Percentiles rank a stretch among this genome's conserved stretches.
phyloP scores from a whole-genome alignment of 2,329 filamentous ascomycete genomes.

The Pseudogymnoascus sp. region DNA sequence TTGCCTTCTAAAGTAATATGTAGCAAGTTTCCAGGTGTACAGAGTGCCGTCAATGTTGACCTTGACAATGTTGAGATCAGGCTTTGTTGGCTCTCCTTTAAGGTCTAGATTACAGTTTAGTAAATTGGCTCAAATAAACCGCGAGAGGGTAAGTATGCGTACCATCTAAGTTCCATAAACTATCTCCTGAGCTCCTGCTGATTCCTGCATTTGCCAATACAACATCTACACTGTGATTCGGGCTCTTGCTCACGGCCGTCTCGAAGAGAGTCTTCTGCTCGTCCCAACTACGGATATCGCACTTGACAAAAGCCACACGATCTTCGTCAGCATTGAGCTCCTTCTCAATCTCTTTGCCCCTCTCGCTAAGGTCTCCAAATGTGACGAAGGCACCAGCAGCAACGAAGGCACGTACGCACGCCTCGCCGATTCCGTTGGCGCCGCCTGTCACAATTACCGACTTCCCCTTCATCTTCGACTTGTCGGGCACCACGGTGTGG shows the following conservation, averaged over 20 bases:
- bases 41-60: conserved; percentile 36
- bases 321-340: conserved; percentile 26
- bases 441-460: conserved; percentile 44
- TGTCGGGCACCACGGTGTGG: conserved; percentile 31
- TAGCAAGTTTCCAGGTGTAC: conserved; percentile 40
- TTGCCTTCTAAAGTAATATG: conserved; percentile 38
- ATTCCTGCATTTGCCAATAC: conserved; percentile 44
- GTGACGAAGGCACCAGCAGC: conserved; percentile 36
- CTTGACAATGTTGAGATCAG: conserved; percentile 35
- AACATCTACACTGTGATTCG: conserved; percentile 35
- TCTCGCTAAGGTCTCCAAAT: conserved; percentile 33
- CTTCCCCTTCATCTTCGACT: conserved; percentile 35
- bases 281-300: conserved; percentile 38
- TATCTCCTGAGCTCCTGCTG: conserved; percentile 27
- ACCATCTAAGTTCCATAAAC: conserved; percentile 35
- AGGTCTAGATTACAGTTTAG: not conserved
- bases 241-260: conserved; percentile 31
- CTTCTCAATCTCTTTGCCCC: conserved; percentile 16
- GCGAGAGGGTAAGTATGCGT: no score
- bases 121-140: not conserved
- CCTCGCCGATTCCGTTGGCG: conserved; percentile 30
- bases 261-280: conserved; percentile 37
- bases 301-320: conserved; percentile 31
- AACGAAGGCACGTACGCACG: conserved; percentile 26
- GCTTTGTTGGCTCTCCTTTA: conserved; percentile 27